Conservation (phyloP, 2,329 filamentous ascomycete species). For the Claviceps fusiformis region DNA sequence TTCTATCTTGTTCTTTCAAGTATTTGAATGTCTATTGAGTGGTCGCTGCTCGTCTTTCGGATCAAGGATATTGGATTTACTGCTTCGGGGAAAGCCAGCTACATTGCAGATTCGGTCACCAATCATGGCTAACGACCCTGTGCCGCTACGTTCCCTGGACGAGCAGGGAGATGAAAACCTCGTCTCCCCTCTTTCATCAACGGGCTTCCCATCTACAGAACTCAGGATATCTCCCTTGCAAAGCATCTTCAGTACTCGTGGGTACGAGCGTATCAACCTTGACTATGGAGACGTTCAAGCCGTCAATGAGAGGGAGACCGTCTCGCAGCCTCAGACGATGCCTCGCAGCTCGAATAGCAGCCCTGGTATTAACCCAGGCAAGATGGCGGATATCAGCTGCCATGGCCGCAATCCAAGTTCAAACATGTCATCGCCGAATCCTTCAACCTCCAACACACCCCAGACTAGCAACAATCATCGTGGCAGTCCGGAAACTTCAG, state of each 20-base stretch:
- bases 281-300: not conserved
- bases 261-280: not conserved
- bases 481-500: not conserved
- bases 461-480: not conserved
- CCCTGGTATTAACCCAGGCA: not conserved
- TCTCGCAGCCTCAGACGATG: not conserved
- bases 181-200: not conserved
- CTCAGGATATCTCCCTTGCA: not conserved
- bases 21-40: not conserved
- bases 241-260: not conserved
- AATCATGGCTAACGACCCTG: not conserved
- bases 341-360: not conserved
- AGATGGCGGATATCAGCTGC: not conserved
- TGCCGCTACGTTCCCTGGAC: not conserved
- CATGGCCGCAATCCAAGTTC: not conserved
- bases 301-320: not conserved
- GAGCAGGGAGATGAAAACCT: not conserved
- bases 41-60: not conserved
- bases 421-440: not conserved
- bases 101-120: not conserved
- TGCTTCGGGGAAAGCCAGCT: not conserved
- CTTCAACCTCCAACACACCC: not conserved
- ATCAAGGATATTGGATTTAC: not conserved
- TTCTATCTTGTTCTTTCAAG: not conserved
- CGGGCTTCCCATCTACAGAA: not conserved